A percentile compares a stretch with the other conserved stretches of the same genome.
Conservation (phyloP, 1,284 basidiomycete genomes). For the Athelia sp. region DNA sequence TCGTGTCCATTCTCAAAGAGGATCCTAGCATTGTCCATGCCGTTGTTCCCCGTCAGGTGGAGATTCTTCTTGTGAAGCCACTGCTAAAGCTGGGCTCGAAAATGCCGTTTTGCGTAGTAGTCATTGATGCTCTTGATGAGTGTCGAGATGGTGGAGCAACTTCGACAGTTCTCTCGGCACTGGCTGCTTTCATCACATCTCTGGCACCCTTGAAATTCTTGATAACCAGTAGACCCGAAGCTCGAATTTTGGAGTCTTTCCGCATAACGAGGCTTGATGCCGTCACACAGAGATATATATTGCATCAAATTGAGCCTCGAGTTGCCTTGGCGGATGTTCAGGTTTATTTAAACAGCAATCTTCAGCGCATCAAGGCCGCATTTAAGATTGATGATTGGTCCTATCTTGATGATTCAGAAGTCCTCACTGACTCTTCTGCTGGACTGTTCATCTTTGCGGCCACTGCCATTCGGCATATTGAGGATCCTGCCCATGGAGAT, state of each 20-base stretch:
- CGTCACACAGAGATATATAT: constrained; percentile 5
- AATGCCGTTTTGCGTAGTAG: constrained; percentile 11
- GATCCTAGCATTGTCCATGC: constrained; percentile 9
- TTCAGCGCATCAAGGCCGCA: constrained; percentile 1
- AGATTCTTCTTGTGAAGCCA: constrained; percentile 18
- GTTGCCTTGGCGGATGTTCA: constrained; percentile 13
- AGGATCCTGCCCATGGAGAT: constrained; percentile 10
- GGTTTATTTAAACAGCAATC: constrained; percentile 8
- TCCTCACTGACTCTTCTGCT: constrained; percentile 9
- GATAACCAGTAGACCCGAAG: constrained; percentile 21
- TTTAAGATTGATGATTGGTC: constrained; percentile 12
- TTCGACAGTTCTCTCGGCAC: constrained; percentile 11
- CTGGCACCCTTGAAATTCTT: constrained; percentile 13
- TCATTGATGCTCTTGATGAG: constrained; percentile 25
- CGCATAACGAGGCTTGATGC: background rate
- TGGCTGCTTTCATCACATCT: constrained; percentile 7
- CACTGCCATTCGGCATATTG: constrained; percentile 16
- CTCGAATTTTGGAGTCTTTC: constrained; percentile 12
- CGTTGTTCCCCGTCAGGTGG: constrained; percentile 10
- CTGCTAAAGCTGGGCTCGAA: background rate
- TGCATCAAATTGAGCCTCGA: constrained; percentile 11
- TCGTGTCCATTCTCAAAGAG: constrained; percentile 8
- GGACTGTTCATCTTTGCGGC: constrained; percentile 21
- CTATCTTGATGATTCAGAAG: constrained; percentile 4
- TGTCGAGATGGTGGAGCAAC: constrained; percentile 14